Base-by-base conservation (phyloP, 139 green algal species). In the Coccomyxa sp. region DNA sequence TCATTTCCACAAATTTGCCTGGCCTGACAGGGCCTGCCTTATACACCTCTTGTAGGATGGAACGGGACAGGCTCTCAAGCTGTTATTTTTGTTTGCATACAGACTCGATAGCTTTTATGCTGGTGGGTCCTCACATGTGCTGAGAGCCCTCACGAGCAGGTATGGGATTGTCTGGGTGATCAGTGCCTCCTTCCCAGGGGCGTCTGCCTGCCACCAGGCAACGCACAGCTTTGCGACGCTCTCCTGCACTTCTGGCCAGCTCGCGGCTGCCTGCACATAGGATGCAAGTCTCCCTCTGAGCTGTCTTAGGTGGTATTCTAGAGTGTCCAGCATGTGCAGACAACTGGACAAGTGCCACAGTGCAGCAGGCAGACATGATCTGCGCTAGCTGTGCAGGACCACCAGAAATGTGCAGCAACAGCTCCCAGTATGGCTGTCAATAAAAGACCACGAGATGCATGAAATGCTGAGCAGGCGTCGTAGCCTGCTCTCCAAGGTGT, bases 81-180 rank as follows among this genome's bases (percentile, higher is more conserved):
- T 6, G 5, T 7, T 64, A 22, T 31, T 64, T 31, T 22, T 5
- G 2, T 18, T 18, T 22, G 50, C 3, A 64, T 64, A 22, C 22
- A 5, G 50, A 64, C 50, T 5, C 18, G 18, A 31, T 18, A 31
- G 3, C 2, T 64, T 22, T 64, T 6, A 64, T 64, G 50, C 7
- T 12, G 33, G 16, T 10, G 8, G 37, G 8, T 1, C 27, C 71
- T 27, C 58, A 80, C 77, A 73, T 64, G 72, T 69, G 64, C 74
- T 72, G 39, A 81, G 69, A 8, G 77, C 77, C 22, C 83, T 58
- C 31, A 91, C 86, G 70, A 97, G 76, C 6, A 95, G 74, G 77
- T 92, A 95, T 0, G 90, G 90, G 50, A 96, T 55, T 0, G 90
- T 88, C 73, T 94, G 89, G 0, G 90, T 72, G 24, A 94, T 78